Conservation (phyloP, 23 red algal species). For the Agarophyton chilense region DNA sequence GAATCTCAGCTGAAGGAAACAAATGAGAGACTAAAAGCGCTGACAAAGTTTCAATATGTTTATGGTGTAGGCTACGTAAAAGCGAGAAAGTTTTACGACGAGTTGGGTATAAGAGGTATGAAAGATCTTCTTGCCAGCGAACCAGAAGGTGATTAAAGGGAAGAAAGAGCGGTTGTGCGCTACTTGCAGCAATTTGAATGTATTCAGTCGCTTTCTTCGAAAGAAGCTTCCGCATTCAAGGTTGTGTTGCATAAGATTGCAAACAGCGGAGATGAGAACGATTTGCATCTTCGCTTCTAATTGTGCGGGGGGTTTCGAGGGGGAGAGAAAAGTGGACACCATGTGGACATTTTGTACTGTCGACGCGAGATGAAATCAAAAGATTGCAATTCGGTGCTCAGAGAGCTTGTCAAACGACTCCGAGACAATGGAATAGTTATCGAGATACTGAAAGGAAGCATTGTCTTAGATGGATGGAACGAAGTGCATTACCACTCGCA, state of each 20-base stretch:
- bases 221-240: constrained; percentile 3
- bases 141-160: not conserved
- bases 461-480: constrained; percentile 9
- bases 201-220: not conserved
- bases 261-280: not conserved
- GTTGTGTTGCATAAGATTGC: not conserved
- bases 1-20: constrained; percentile 26
- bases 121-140: constrained; percentile 1
- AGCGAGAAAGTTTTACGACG: constrained; percentile 53
- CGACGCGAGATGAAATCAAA: constrained; percentile 5
- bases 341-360: constrained; percentile 70
- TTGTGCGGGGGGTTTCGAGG: constrained; percentile 62
- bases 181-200: constrained; percentile 7
- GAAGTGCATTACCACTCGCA: constrained; percentile 56
- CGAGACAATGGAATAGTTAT: constrained; percentile 8
- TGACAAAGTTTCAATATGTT: constrained; percentile 9
- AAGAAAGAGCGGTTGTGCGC: constrained; percentile 1
- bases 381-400: constrained; percentile 36
- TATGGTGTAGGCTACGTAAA: constrained; percentile 51
- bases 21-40: constrained; percentile 7
- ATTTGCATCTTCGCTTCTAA: constrained; percentile 38
- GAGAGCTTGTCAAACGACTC: constrained; percentile 16
- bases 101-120: constrained; percentile 4
- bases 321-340: constrained; percentile 49
- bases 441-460: constrained; percentile 15